phyloP scores from a whole-genome alignment of 371 early-diverging fungal species.

The Conidiobolus incongruus region DNA sequence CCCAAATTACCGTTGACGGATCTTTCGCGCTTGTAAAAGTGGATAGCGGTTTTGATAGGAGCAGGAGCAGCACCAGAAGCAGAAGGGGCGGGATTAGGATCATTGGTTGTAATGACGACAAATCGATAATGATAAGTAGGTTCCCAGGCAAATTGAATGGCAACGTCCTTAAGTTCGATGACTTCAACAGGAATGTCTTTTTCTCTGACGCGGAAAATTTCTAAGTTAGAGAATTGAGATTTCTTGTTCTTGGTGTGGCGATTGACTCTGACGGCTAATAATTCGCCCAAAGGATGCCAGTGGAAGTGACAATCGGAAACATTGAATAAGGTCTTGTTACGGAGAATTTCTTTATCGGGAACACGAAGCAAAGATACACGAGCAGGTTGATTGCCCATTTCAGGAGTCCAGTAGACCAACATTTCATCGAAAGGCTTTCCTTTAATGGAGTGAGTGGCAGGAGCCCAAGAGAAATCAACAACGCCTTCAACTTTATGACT shows the following conservation, averaged over 20 bases:
- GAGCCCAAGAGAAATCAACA: slow-evolving; percentile 82
- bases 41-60: slow-evolving; percentile 43
- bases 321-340: slow-evolving; percentile 93
- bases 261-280: slow-evolving; percentile 78
- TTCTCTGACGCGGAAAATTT: slow-evolving; percentile 82
- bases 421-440: slow-evolving; percentile 38
- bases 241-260: slow-evolving; percentile 85
- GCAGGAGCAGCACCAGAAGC: slow-evolving; percentile 20
- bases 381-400: slow-evolving; percentile 85
- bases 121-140: slow-evolving; percentile 67
- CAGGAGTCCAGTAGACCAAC: slow-evolving; percentile 90
- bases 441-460: slow-evolving; percentile 15
- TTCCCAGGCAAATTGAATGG: slow-evolving; percentile 81
- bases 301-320: slow-evolving; percentile 69
- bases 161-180: slow-evolving; percentile 70
- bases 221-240: slow-evolving; percentile 65
- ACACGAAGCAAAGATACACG: slow-evolving; percentile 74
- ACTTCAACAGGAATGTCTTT: slow-evolving; percentile 89
- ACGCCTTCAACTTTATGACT: slow-evolving; percentile 73
- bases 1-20: slow-evolving; percentile 25
- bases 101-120: slow-evolving; percentile 55
- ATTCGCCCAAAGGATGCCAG: slow-evolving; percentile 84
- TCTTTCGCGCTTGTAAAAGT: slow-evolving; percentile 47
- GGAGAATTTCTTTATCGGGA: slow-evolving; percentile 60
- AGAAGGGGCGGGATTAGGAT: slow-evolving; percentile 25